Base-by-base conservation (phyloP, 805 yeast species). In the Crinitomyces ghanaensis region DNA sequence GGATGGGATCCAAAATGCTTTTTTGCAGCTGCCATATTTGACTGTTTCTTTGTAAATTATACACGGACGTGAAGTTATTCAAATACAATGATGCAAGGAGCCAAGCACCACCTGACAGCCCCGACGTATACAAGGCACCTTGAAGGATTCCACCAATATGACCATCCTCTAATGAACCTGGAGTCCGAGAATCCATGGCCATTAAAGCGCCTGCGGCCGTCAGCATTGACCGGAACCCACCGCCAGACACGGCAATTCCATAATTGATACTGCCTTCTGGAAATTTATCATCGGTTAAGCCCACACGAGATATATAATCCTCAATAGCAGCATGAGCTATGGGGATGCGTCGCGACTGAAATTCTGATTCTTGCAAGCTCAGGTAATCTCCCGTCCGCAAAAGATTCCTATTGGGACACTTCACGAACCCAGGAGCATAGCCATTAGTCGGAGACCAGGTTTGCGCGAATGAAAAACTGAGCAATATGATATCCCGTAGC, bases 181-280 rank as follows among this genome's bases (percentile, higher is more conserved):
- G 23, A 2, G 88, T 74, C 43, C 91, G 60, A 43, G 70, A 70
- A 51, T 83, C 95, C 37, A 80, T 56, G 2, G 88, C 93, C 1
- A 85, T 62, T n/a, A 82, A 56, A 48, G 73, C 72, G 24, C 94
- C 94, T 4, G 91, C 93, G 2, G 93, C 93, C 37, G 65, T 57
- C 28, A 83, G 56, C 82, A 84, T 80, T 21, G 94, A 91, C 41
- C 95, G 65, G 53, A 80, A 85, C 4, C 96, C 96, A 46, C 96
- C 96, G 28, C 95, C 95, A 12, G 83, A 72, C 44, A 76, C 73
- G 5, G 84, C 76, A 11, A 59, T 38, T 5, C 63, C 66, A 20
- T 54, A 41, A 4, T 40, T 43, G 29, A 54, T 31, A 13, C 43
- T 33, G 4, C 53, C 53, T 2, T 65, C 66, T 40, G 70, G 65